These are phyloP conservation scores for Fusarium coffeatum DNA, from an alignment of 2,329 filamentous ascomycete genomes.

Conservation along the genomic window DNA sequence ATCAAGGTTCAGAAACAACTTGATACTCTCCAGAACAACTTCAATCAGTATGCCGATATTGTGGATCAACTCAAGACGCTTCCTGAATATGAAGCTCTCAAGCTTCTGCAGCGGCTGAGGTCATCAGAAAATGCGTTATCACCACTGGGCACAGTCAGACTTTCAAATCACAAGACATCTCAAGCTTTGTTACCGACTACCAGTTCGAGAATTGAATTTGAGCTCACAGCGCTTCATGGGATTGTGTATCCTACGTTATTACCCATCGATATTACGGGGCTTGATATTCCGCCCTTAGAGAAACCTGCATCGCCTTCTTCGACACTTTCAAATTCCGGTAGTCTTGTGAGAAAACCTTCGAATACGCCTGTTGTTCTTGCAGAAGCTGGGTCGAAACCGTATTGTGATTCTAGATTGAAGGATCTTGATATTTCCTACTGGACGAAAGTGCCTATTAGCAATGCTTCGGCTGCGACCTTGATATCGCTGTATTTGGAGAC, in stretches of 20 bases:
- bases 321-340: not conserved
- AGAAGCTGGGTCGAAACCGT: not conserved
- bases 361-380: not conserved
- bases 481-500: constrained; percentile 8
- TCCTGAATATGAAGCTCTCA: not conserved
- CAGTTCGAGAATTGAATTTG: constrained; percentile 3
- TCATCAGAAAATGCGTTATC: not conserved
- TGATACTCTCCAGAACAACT: constrained; percentile 3
- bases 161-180: constrained; percentile 2
- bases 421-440: constrained; percentile 2
- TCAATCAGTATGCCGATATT: constrained; percentile 1
- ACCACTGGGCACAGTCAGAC: not conserved
- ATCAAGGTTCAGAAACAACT: constrained; percentile 15
- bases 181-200: constrained; percentile 3
- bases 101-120: not conserved
- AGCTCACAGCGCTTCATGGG: not conserved
- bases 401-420: not conserved
- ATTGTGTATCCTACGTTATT: constrained; percentile 6
- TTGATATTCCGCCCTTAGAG: not conserved
- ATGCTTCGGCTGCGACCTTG: not conserved
- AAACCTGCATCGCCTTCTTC: not conserved
- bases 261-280: not conserved
- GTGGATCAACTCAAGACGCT: constrained; percentile 2
- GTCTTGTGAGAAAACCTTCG: not conserved
- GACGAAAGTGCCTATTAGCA: constrained; percentile 5